Conservation (phyloP, 352 stramenopile genomes). For the Pythium brachiatum region DNA sequence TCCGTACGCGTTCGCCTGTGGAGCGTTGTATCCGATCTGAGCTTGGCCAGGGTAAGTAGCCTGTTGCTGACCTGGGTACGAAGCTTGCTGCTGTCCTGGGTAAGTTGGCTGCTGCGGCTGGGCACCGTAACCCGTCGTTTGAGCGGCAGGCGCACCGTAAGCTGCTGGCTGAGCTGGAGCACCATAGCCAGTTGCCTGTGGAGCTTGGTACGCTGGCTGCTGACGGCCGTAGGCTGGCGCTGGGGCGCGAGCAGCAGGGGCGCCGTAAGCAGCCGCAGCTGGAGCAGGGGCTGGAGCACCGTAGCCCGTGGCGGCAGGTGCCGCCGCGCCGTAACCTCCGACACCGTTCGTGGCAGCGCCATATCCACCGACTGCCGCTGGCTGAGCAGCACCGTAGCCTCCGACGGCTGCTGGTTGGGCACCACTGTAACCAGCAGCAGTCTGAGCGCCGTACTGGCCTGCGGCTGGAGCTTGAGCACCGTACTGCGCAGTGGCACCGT, state of each 20-base stretch:
- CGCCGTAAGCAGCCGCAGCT: conserved; percentile 37
- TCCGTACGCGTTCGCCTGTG: conserved; percentile 30
- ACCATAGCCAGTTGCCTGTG: conserved; percentile 15
- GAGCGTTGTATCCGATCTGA: conserved; percentile 32
- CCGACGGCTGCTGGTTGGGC: conserved; percentile 25
- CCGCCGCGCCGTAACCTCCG: conserved; percentile 3
- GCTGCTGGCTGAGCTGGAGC: not conserved
- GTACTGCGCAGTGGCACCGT: conserved; percentile 13
- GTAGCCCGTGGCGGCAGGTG: conserved; percentile 35
- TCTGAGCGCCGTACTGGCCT: conserved; percentile 43
- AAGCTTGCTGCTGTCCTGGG: conserved; percentile 20
- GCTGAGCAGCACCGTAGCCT: conserved; percentile 13
- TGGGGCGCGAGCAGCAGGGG: conserved; percentile 21
- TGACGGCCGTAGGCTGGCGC: conserved; percentile 41
- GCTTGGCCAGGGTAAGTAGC: conserved; percentile 27
- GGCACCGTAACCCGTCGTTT: conserved; percentile 16
- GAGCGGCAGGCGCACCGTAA: conserved; percentile 3
- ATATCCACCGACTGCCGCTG: conserved; percentile 29
- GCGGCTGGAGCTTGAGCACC: conserved; percentile 18
- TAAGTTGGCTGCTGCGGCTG: conserved; percentile 21
- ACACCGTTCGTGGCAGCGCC: conserved; percentile 9
- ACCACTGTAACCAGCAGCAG: conserved; percentile 39
- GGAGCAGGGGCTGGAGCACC: conserved; percentile 14
- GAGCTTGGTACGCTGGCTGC: conserved; percentile 10
- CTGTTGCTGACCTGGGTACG: conserved; percentile 35